Evolutionary conservation across 441 rosid species (phyloP).

Genomic region (Erodium texanum): DNA sequence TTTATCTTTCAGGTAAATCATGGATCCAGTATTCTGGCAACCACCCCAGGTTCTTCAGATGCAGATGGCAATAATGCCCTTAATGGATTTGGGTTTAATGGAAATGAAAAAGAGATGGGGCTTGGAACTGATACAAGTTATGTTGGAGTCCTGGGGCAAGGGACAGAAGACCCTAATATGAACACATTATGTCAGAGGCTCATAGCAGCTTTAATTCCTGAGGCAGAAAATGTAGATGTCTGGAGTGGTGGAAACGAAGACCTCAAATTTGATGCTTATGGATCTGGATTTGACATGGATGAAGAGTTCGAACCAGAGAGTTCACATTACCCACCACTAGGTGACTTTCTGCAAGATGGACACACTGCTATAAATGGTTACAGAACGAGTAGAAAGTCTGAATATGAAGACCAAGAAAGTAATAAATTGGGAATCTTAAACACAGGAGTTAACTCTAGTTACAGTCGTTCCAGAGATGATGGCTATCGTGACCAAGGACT

Average conservation of each 20-base stretch:
- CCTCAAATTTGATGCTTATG: slow-evolving; percentile 39
- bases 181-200: slow-evolving; percentile 71
- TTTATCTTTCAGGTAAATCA: slow-evolving; percentile 37
- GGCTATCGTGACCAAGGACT: slow-evolving; percentile 22
- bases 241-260: slow-evolving; percentile 39
- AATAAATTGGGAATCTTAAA: slow-evolving; percentile 30
- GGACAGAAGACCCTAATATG: slow-evolving; percentile 30
- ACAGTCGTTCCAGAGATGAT: slow-evolving; percentile 33
- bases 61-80: slow-evolving; percentile 22
- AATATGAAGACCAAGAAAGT: slow-evolving; percentile 38
- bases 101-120: slow-evolving; percentile 26
- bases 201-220: slow-evolving; percentile 77
- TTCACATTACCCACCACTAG: slow-evolving; percentile 29
- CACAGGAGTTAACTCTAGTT: slow-evolving; percentile 31
- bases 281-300: slow-evolving; percentile 46
- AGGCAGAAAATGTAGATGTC: slow-evolving; percentile 39
- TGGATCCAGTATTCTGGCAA: slow-evolving; percentile 30
- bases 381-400: slow-evolving; percentile 40
- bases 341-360: slow-evolving; percentile 31
- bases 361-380: slow-evolving; percentile 40
- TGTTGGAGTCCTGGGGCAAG: slow-evolving; percentile 32
- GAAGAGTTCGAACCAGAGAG: slow-evolving; percentile 52
- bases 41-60: slow-evolving; percentile 31
- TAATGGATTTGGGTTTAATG: slow-evolving; percentile 26
- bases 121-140: slow-evolving; percentile 20